Evolutionary conservation across 2,329 filamentous ascomycete species (phyloP).

Genomic region (Neonectria sp.): DNA sequence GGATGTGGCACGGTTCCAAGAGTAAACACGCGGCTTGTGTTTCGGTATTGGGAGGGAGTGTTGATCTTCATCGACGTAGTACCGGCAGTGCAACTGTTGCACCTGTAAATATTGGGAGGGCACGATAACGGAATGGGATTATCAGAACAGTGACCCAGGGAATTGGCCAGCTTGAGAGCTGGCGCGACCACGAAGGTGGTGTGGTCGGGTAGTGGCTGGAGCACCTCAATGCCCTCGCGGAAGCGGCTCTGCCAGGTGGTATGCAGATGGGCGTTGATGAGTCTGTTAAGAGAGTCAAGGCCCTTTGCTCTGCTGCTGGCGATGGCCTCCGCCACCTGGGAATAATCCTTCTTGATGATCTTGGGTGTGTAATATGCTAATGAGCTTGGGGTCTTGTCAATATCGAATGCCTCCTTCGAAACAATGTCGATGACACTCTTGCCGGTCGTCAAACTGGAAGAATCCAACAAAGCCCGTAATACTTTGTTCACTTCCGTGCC

Average conservation of each 20-base stretch:
- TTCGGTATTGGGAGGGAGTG: conserved; percentile 78
- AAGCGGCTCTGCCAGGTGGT: conserved; percentile 87
- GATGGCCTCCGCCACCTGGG: conserved; percentile 75
- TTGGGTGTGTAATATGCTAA: conserved; percentile 84
- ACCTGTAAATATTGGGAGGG: conserved; percentile 84
- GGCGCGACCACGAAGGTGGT: conserved; percentile 81
- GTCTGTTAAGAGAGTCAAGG: conserved; percentile 75
- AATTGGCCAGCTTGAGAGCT: conserved; percentile 79
- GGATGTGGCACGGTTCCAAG: conserved; percentile 94
- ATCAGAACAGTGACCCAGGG: conserved; percentile 81
- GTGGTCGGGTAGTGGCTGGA: conserved; percentile 84
- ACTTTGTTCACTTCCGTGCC: conserved; percentile 74
- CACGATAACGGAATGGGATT: conserved; percentile 83
- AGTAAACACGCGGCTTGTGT: conserved; percentile 81
- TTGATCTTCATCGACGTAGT: conserved; percentile 76
- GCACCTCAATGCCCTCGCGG: conserved; percentile 81
- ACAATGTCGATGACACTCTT: conserved; percentile 76
- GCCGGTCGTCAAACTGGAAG: conserved; percentile 65
- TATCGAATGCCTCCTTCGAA: conserved; percentile 71
- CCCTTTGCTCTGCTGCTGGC: conserved; percentile 70
- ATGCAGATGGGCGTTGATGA: conserved; percentile 91
- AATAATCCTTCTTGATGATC: conserved; percentile 76
- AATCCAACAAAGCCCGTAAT: conserved; percentile 73
- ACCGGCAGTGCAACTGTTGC: conserved; percentile 77
- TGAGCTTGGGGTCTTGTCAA: conserved; percentile 75